Evolutionary conservation across 129 eudicot genomes (phyloP), one percentile per base, ranked within the genome.

Genomic region (Gnaphalium uliginosum): DNA sequence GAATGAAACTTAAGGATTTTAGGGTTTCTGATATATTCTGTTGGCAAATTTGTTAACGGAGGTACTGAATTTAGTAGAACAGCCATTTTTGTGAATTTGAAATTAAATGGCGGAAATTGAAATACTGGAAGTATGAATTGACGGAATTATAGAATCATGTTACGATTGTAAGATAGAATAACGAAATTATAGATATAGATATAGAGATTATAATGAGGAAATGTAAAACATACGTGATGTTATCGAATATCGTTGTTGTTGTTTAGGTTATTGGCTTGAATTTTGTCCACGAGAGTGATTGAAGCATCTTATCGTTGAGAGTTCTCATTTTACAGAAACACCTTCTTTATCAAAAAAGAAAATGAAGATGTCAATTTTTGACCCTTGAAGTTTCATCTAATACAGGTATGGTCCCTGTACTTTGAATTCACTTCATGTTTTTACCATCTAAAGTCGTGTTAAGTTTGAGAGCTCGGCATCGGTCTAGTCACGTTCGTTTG

Each of bases 11-110:
- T 83, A 19, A 81, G 75, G 29, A 80, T 54, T 25, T 73, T 80
- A 63, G 78, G 4, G 32, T 73, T 89, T 87, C 30, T 71, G 4
- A 68, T 61, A 64, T 68, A 66, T 53, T 84, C 85, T 23, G 66
- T 59, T 39, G 80, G 81, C n/a, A 92, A 81, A 74, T 75, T 86
- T 68, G 85, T 69, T 24, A 86, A 64, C 4, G 90, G 90, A 30
- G 89, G 82, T 19, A 76, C 75, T 53, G 94, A 79, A 69, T 83
- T 87, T 37, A 86, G 65, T 24, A 86, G 87, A 59, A 85, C 78
- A 35, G 93, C 86, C 93, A 89, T 92, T 32, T 46, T 8, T 19
- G 22, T 67, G 58, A 18, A 24, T 18, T 19, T 4, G 67, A 64
- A 33, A 26, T 63, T 1, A 37, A 67, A 4, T 51, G 15, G 30